A percentile compares a stretch with the other conserved stretches of the same genome.
phyloP scores from a whole-genome alignment of 768 basidiomycete genomes.

The Gymnopilus dilepis region DNA sequence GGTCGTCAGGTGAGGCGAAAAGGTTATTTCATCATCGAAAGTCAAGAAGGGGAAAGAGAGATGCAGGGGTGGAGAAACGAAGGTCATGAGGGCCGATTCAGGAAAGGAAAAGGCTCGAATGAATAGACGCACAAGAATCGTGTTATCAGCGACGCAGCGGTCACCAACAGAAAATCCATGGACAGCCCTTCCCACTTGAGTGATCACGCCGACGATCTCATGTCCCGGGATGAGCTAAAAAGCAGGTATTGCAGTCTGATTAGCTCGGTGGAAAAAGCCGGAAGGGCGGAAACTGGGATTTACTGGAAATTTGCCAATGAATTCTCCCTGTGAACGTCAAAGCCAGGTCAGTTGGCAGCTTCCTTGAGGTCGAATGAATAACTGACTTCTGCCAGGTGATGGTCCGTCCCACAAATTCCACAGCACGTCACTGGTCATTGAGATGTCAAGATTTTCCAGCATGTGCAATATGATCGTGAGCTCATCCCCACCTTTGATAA shows the following conservation, averaged over 20 bases:
- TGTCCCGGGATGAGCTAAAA: conserved; percentile 49
- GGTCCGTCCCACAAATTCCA: conserved; percentile 74
- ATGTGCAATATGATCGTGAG: neutral
- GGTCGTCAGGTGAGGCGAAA: too few species aligned
- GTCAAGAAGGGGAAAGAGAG: too few species aligned
- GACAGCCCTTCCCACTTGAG: conserved; percentile 78
- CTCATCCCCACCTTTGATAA: conserved; percentile 59
- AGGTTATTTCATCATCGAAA: neutral
- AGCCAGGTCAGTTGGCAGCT: too few species aligned
- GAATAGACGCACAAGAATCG: conserved; percentile 54
- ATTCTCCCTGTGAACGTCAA: conserved; percentile 52
- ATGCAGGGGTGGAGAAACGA: conserved; percentile 10
- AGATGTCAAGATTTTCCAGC: too few species aligned
- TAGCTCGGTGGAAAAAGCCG: neutral
- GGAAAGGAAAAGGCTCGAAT: neutral
- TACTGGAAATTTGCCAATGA: conserved; percentile 74
- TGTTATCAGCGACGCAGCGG: conserved; percentile 81
- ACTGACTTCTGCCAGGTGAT: conserved; percentile 54
- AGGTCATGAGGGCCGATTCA: conserved; percentile 9
- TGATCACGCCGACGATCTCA: conserved; percentile 72
- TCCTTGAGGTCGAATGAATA: too few species aligned
- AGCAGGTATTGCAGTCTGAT: neutral
- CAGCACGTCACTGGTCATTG: conserved; percentile 36
- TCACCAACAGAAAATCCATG: conserved; percentile 80
- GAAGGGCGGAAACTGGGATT: conserved; percentile 25